Conservation (phyloP, 768 basidiomycete species). For the Lactifluus piperatus region DNA sequence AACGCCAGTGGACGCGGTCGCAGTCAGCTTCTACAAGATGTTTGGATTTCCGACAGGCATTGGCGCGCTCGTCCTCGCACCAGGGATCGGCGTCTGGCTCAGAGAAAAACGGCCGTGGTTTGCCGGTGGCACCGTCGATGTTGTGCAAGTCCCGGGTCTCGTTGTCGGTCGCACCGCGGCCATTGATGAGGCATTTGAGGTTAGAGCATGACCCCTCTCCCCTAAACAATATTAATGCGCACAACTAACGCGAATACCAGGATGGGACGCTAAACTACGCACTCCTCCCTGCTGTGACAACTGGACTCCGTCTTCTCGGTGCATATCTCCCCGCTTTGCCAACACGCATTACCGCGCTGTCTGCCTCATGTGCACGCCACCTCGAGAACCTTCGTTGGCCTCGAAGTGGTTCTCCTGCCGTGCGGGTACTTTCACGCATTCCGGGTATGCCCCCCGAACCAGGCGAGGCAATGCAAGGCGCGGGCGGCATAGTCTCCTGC, state of each 20-base stretch:
- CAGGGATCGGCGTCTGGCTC: constrained; percentile 54
- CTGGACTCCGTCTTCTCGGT: constrained; percentile 68
- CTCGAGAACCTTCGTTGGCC: constrained; percentile 53
- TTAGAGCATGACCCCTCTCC: constrained; percentile 28
- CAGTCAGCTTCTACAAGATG: constrained; percentile 84
- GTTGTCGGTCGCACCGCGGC: constrained; percentile 52
- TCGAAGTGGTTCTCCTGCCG: constrained; percentile 45
- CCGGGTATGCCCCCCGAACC: constrained; percentile 27
- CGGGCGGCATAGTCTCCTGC: constrained; percentile 16
- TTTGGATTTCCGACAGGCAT: constrained; percentile 83
- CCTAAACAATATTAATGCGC: not conserved
- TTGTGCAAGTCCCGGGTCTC: constrained; percentile 74
- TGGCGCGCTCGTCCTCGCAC: constrained; percentile 51
- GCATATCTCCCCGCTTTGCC: constrained; percentile 76
- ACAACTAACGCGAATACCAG: constrained; percentile 30
- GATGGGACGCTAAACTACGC: constrained; percentile 84
- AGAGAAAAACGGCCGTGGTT: constrained; percentile 66
- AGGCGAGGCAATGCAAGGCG: constrained; percentile 10
- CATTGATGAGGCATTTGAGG: constrained; percentile 73
- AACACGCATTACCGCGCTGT: constrained; percentile 60
- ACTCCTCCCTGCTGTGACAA: constrained; percentile 65
- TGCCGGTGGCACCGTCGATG: constrained; percentile 72
- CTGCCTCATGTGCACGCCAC: constrained; percentile 49
- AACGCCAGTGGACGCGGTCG: constrained; percentile 71
- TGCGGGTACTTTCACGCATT: constrained; percentile 56